Evolutionary conservation across 202 grass and related monocot genomes (phyloP).

Genomic region (Eragrostis tef): DNA sequence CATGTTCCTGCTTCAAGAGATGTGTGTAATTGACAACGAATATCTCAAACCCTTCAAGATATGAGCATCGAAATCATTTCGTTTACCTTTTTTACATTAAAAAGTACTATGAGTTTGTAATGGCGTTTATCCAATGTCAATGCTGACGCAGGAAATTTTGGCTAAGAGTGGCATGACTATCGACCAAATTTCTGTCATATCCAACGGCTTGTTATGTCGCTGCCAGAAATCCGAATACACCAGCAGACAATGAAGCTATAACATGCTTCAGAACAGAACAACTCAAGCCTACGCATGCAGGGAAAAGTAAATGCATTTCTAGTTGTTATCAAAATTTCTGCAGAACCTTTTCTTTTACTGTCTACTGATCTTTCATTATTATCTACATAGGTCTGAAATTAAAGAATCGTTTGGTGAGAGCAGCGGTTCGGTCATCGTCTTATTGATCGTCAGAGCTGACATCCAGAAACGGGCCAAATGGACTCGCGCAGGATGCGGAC

Average conservation of each 20-base stretch:
- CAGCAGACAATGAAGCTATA: no score
- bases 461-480: slow-evolving; percentile 70
- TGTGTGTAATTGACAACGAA: no score
- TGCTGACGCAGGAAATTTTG: background rate
- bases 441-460: slow-evolving; percentile 64
- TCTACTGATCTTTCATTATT: slow-evolving; percentile 4
- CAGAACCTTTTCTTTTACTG: background rate
- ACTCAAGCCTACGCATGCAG: background rate
- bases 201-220: background rate
- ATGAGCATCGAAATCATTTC: no score
- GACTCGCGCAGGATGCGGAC: slow-evolving; percentile 79
- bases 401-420: slow-evolving; percentile 19
- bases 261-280: background rate
- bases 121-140: background rate
- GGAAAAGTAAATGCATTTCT: background rate
- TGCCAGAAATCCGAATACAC: background rate
- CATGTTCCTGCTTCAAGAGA: no score
- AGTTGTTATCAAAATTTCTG: background rate
- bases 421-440: slow-evolving; percentile 52
- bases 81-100: no score
- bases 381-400: slow-evolving; percentile 21
- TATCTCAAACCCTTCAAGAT: no score
- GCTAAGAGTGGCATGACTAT: background rate
- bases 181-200: background rate
- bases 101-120: background rate